A percentile compares a stretch with the other conserved stretches of the same genome.
Evolutionary conservation across 331 rosid species (phyloP).

Genomic region (Ulmus americana): DNA sequence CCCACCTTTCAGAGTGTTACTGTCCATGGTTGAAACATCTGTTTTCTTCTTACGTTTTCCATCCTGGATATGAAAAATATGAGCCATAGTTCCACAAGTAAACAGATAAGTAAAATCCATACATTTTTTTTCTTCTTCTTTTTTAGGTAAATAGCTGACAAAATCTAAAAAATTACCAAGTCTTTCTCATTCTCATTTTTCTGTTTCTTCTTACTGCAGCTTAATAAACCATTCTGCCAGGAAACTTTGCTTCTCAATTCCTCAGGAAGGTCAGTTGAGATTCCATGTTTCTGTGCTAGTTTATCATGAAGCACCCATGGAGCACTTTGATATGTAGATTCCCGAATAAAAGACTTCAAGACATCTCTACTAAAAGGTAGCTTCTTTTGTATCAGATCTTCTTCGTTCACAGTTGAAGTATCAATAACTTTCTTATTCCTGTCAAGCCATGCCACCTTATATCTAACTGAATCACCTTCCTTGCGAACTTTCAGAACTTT

Average conservation of each 20-base stretch:
- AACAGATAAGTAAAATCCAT: background rate
- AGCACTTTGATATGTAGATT: slow-evolving; percentile 76
- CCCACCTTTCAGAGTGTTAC: slow-evolving; percentile 33
- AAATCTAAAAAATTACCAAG: slow-evolving; percentile 17
- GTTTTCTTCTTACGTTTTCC: slow-evolving; percentile 45
- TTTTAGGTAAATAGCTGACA: background rate
- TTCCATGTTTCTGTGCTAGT: slow-evolving; percentile 66
- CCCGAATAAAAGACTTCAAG: slow-evolving; percentile 82
- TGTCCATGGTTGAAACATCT: slow-evolving; percentile 34
- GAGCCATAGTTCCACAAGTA: slow-evolving; percentile 20
- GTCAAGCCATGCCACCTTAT: slow-evolving; percentile 85
- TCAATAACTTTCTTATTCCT: slow-evolving; percentile 51
- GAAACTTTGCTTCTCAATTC: slow-evolving; percentile 52
- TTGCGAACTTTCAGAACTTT: slow-evolving; percentile 52
- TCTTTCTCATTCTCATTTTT: slow-evolving; percentile 36
- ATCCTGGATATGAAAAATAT: slow-evolving; percentile 45
- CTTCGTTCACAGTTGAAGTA: slow-evolving; percentile 34
- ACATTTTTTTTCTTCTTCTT: background rate
- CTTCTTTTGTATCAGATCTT: slow-evolving; percentile 69
- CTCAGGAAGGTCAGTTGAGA: slow-evolving; percentile 61
- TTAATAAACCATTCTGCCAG: slow-evolving; percentile 59
- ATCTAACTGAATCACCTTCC: slow-evolving; percentile 38
- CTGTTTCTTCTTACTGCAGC: slow-evolving; percentile 61
- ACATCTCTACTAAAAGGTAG: slow-evolving; percentile 65
- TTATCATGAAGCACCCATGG: slow-evolving; percentile 87